Evolutionary conservation across 73 alveolate genomes (phyloP).

Genomic region (Tetrahymena borealis): DNA sequence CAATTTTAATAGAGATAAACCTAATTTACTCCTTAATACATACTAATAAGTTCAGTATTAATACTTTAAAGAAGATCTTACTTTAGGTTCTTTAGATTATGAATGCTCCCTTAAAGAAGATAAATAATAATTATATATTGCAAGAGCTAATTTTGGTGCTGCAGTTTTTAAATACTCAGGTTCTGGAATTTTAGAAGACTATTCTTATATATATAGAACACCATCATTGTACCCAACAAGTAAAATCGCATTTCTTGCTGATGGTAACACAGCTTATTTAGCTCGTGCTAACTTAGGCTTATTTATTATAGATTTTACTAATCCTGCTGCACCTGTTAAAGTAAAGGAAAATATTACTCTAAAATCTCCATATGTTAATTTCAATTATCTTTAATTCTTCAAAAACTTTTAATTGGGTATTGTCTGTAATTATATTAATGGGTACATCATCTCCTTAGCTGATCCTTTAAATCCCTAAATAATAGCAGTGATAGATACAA

Average conservation of each 20-base stretch:
- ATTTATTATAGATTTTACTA: not conserved
- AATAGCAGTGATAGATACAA: not conserved
- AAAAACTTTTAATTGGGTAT: not conserved
- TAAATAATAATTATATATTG: not conserved
- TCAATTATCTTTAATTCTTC: not conserved
- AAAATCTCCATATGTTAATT: not conserved
- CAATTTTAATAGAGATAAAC: not conserved
- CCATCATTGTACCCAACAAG: not conserved
- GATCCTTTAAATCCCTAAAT: not conserved
- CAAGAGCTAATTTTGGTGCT: not conserved
- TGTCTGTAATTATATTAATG: not conserved
- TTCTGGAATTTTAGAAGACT: not conserved
- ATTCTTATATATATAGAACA: not conserved
- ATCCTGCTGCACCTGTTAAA: not conserved
- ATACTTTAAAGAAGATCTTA: not conserved
- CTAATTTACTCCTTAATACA: not conserved
- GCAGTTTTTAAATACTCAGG: not conserved
- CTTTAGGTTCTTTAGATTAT: not conserved
- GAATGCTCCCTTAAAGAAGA: not conserved
- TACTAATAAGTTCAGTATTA: not conserved
- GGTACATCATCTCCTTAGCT: not conserved
- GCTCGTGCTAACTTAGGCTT: not conserved
- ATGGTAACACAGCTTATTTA: not conserved
- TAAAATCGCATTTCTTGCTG: not conserved
- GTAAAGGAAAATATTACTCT: not conserved